Conservation (phyloP, 805 yeast genomes). For the Candida xyloterini region DNA sequence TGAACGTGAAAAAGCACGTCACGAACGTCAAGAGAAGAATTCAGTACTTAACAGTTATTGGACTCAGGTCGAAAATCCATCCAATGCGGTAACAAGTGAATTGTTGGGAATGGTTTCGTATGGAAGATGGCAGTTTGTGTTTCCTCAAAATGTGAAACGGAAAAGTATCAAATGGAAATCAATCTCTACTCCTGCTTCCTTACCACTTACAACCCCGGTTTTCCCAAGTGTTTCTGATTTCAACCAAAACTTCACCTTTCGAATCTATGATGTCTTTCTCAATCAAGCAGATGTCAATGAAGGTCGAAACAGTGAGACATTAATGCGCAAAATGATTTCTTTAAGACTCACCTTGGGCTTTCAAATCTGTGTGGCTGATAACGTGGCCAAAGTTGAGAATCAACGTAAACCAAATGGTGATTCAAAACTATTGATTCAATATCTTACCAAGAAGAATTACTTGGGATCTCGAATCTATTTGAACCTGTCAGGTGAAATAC, state of each 20-base stretch:
- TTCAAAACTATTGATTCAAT: constrained; percentile 50
- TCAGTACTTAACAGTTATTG: constrained; percentile 40
- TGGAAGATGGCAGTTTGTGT: constrained; percentile 90
- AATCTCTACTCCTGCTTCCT: constrained; percentile 85
- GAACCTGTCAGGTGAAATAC: constrained; percentile 79
- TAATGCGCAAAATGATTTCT: constrained; percentile 85
- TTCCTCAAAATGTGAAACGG: constrained; percentile 66
- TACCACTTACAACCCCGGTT: constrained; percentile 76
- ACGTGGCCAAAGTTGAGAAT: constrained; percentile 63
- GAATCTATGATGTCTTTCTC: constrained; percentile 75
- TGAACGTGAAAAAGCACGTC: constrained; percentile 3
- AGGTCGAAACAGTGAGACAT: constrained; percentile 51
- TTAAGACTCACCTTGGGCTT: constrained; percentile 82
- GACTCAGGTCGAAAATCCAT: constrained; percentile 74
- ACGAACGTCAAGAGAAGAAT: constrained; percentile 5
- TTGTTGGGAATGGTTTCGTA: constrained; percentile 55
- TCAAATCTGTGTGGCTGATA: constrained; percentile 78
- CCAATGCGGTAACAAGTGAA: constrained; percentile 57
- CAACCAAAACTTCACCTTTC: constrained; percentile 69
- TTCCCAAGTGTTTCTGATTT: constrained; percentile 74
- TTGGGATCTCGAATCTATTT: constrained; percentile 67
- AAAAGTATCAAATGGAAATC: constrained; percentile 89
- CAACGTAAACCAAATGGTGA: constrained; percentile 54
- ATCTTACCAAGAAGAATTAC: constrained; percentile 45
- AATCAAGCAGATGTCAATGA: constrained; percentile 54